Evolutionary conservation across 2,329 filamentous ascomycete species (phyloP).

Genomic region (Didymella keratinophila): DNA sequence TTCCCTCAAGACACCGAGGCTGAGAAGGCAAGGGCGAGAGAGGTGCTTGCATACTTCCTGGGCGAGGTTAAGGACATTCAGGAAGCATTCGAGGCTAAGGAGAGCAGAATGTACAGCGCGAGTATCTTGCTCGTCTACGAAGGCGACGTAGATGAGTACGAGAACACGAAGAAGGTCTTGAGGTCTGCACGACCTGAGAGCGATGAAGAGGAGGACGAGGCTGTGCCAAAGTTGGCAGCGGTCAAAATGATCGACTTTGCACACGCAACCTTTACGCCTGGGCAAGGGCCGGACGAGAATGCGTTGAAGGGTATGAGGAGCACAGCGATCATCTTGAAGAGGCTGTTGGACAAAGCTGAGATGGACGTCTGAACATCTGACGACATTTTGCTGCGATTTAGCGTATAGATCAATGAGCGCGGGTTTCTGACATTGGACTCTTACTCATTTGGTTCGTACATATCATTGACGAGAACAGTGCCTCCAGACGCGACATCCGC

Average conservation of each 20-base stretch:
- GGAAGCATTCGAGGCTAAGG: conserved; percentile 65
- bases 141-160: conserved; percentile 65
- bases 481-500: too few relatives aligned
- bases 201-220: conserved; percentile 53
- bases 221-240: conserved; percentile 71
- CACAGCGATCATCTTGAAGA: conserved; percentile 73
- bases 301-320: conserved; percentile 76
- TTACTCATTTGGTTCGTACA: too few relatives aligned
- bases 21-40: conserved; percentile 53
- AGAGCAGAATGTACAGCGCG: conserved; percentile 73
- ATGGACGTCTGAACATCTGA: conserved; percentile 17
- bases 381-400: conserved; percentile 9
- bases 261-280: conserved; percentile 84
- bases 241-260: conserved; percentile 97
- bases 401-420: conserved; percentile 12
- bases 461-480: too few relatives aligned
- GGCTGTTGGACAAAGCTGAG: conserved; percentile 57
- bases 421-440: background rate
- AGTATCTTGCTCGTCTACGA: conserved; percentile 73
- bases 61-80: conserved; percentile 63
- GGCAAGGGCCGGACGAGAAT: conserved; percentile 87
- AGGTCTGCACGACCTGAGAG: conserved; percentile 18
- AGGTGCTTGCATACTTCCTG: conserved; percentile 54
- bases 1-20: conserved; percentile 45
- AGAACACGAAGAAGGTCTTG: conserved; percentile 50